Evolutionary conservation across 768 basidiomycete species (phyloP).

Genomic region (Neoboletus brunneissimus): DNA sequence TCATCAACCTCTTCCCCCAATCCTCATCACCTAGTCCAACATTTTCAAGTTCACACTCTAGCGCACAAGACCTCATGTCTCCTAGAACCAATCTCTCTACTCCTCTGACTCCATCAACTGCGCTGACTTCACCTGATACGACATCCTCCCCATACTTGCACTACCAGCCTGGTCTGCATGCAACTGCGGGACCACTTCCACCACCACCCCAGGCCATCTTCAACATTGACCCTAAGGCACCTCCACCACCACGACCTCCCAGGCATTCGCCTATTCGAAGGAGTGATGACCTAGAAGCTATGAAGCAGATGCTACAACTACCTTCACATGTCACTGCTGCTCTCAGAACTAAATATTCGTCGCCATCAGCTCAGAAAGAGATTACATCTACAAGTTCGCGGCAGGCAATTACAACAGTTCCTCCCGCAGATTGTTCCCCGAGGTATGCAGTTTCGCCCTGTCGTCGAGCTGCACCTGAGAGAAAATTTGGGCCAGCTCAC

Average conservation of each 20-base stretch:
- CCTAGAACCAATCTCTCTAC: slow-evolving; percentile 23
- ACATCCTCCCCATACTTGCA: slow-evolving; percentile 45
- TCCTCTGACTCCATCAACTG: slow-evolving; percentile 26
- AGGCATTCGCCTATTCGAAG: slow-evolving; percentile 54
- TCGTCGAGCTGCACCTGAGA: not conserved
- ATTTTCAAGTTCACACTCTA: slow-evolving; percentile 26
- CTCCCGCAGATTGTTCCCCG: slow-evolving; percentile 10
- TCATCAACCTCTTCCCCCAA: slow-evolving; percentile 46
- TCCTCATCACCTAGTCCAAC: slow-evolving; percentile 29
- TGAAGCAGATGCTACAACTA: slow-evolving; percentile 59
- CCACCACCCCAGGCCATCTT: slow-evolving; percentile 62
- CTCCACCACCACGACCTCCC: slow-evolving; percentile 60
- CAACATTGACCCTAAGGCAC: slow-evolving; percentile 43
- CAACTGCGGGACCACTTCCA: slow-evolving; percentile 72
- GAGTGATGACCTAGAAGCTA: slow-evolving; percentile 50
- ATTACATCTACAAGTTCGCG: slow-evolving; percentile 29
- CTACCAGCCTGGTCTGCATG: slow-evolving; percentile 67
- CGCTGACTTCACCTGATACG: slow-evolving; percentile 29
- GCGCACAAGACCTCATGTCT: slow-evolving; percentile 29
- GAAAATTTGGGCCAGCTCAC: slow-evolving; percentile 7
- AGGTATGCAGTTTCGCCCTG: slow-evolving; percentile 17
- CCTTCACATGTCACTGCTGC: slow-evolving; percentile 52
- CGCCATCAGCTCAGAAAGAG: slow-evolving; percentile 19
- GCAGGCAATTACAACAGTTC: slow-evolving; percentile 10
- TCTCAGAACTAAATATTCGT: slow-evolving; percentile 28